Evolutionary conservation across 345 rosid species (phyloP), one percentile per base, ranked within the genome.

Genomic region (Conringia planisiliqua): DNA sequence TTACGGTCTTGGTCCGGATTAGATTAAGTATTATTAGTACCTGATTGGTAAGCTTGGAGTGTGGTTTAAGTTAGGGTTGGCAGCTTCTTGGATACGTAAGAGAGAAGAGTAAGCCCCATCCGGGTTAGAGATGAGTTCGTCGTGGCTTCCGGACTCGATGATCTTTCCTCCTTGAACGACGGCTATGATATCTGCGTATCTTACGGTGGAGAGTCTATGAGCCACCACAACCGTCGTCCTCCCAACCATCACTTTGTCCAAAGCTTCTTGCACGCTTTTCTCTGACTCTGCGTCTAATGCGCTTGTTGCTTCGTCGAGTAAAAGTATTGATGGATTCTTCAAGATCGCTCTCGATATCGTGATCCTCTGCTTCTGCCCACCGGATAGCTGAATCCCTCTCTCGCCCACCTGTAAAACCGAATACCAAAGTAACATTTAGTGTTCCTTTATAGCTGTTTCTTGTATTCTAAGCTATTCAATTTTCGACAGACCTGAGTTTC

Each of bases 281-380:
- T 95, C 97, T 0, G 99, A 95, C 81, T 89, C 97, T 1, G 93
- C 92, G 64, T 90, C 97, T 27, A 92, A 85, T 0, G 99, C 97
- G 68, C 99, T 95, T 26, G 99, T 95, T 16, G 97, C 99, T 81
- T 94, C 99, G 56, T 94, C 99, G 2, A 94, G 85, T 77, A 94
- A 80, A 14, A 94, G 96, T 60, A 94, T 83, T 0, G 89, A 86
- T 1, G 99, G 99, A 33, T 94, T 87, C 75, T 92, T 92, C 72
- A 94, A 83, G 44, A 90, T 84, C 0, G 97, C 99, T 6, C 97
- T 88, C 0, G 99, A 81, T 58, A 94, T 87, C 0, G 96, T 89
- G 54, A 94, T 90, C 66, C 96, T 84, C 75, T 94, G 99, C 81
- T 94, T 94, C 79, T 94, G 97, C 43, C 99, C 99, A 1, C 99